Evolutionary conservation across 148 eudicot genomes (phyloP), one percentile per base, ranked within the genome.

Genomic region (Bassia scoparia): DNA sequence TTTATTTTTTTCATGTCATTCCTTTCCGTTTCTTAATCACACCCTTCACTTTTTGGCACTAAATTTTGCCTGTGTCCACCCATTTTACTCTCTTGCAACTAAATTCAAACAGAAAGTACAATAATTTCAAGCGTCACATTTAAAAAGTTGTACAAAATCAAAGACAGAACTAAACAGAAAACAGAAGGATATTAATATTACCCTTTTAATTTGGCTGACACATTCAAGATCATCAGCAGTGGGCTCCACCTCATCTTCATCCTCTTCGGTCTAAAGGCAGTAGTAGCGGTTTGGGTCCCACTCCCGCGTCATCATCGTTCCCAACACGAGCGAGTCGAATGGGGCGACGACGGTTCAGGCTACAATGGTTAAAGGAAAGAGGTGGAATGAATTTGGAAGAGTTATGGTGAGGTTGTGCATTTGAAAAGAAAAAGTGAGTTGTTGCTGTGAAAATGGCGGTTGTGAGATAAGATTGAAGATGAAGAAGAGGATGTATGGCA

Each of bases 161-260:
- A 68, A 7, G 1, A 27, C 13, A 4, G 0, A 50, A 50, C 4
- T 5, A 52, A 1, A 66, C n/a, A n/a, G n/a, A 26, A 48, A 2
- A 34, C 21, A 21, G 13, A 50, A 17, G 59, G 33, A 77, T 9
- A 35, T 46, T 6, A 29, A n/a, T 29, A 17, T 70, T 59, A 93
- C 98, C 52, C 85, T 80, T 81, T 86, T 86, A 60, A 93, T 86
- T 77, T 90, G 90, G 70, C 81, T 30, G n/a, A 89, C 44, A 59
- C 78, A 71, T 80, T 91, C 89, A 44, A 89, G 87, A 81, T 87
- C 92, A 27, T 91, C 86, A 20, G 97, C 83, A 81, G 84, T 85
- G 27, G 88, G 81, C 68, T 82, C 90, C n/a, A 20, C 68, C 9
- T 64, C 77, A 21, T 84, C 89, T 17, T 76, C 71, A 2, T 83